Conservation (phyloP, 257 asterid species). For the Solanum okadae region DNA sequence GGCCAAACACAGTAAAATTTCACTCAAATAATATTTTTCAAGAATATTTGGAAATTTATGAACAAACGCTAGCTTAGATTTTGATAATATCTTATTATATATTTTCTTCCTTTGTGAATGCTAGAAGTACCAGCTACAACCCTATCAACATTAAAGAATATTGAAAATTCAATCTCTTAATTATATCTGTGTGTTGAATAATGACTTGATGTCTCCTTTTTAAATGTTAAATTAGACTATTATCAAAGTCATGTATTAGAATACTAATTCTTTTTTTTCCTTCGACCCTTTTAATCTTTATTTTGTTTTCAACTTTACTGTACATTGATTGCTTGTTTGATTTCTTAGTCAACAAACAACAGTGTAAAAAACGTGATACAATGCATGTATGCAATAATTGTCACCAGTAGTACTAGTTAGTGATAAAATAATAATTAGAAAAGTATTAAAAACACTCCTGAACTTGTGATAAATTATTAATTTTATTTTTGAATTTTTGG, state of each 20-base stretch:
- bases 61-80: not conserved
- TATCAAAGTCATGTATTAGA: not conserved
- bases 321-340: not conserved
- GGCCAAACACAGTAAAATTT: too few relatives aligned
- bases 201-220: not conserved
- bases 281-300: not conserved
- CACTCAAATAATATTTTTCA: too few relatives aligned
- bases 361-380: not conserved
- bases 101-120: not conserved
- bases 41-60: too few relatives aligned
- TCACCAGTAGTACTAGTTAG: not conserved
- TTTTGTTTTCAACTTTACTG: not conserved
- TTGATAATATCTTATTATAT: not conserved
- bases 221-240: not conserved
- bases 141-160: not conserved
- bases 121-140: not conserved
- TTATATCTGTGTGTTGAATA: not conserved
- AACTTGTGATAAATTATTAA: too few relatives aligned
- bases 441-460: rapidly evolving
- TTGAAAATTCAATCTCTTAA: not conserved
- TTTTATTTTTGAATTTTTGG: too few relatives aligned
- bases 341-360: not conserved
- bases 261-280: not conserved
- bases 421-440: too few relatives aligned
- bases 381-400: not conserved